Evolutionary conservation across 495 filamentous ascomycete species (phyloP), one percentile per base, ranked within the genome.

Genomic region (Podospora tetraspora): DNA sequence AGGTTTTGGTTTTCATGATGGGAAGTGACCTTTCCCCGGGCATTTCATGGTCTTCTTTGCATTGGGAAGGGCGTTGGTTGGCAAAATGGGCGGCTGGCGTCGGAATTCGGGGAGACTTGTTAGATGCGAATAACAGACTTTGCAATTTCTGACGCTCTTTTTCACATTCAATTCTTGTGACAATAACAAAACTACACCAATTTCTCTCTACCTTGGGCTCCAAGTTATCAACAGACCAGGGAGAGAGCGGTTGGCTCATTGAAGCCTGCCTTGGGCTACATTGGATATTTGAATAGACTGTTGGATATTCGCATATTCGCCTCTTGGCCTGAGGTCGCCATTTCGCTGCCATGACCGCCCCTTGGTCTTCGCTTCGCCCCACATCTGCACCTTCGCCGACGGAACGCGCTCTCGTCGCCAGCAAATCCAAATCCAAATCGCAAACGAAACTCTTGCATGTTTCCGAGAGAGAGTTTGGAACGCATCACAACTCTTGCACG

Each of bases 361-460:
- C 11, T 7, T 32, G 58, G 25, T 66, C 24, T 66, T 66, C 29
- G 63, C 63, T 22, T 59, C 13, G 29, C 65, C 65, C 65, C 57
- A 66, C 57, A 22, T 57, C 22, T 25, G 30, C 27, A n/a, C 34
- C 34, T 25, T 43, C 32, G 22, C 23, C 37, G 22, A 16, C 6
- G 25, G 25, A 25, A 52, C 43, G 32, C 56, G 52, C 23, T 37
- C 19, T 21, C 56, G 57, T 57, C 29, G 21, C 32, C 22, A 16
- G 3, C 43, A 24, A 24, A 24, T 22, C 65, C 58, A 70, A 66
- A 67, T 74, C 34, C 3, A 13, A 43, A 43, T 43, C 63, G 58
- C 64, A 30, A 59, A 56, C 29, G 67, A 58, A 68, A 69, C 22
- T 25, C 37, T 59, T 70, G 59, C 57, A 75, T 75, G 72, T 68